These are phyloP conservation scores for Heritiera fomes DNA, from an alignment of 345 rosid genomes.

Conservation along the genomic window DNA sequence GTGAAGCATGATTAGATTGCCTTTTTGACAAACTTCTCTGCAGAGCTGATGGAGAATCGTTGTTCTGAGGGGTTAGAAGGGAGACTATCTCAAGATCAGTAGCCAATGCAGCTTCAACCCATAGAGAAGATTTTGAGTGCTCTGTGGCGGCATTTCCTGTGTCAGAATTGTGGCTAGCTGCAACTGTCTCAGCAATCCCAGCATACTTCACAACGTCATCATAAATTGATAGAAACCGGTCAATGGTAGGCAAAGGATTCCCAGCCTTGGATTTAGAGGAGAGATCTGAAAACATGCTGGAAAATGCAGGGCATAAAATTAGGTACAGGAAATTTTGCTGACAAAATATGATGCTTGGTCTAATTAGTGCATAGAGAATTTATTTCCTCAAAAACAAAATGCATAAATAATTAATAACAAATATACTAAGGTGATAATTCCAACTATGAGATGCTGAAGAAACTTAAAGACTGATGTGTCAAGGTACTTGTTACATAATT, in stretches of 20 bases:
- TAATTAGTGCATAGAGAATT: not conserved
- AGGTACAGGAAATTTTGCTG: conserved; percentile 1
- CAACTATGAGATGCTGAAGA: not conserved
- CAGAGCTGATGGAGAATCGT: conserved; percentile 34
- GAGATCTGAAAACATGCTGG: conserved; percentile 90
- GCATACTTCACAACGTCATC: conserved; percentile 50
- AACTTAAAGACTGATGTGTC: not conserved
- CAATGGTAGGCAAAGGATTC: conserved; percentile 71
- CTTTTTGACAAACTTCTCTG: conserved; percentile 43
- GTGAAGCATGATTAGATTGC: conserved; percentile 34
- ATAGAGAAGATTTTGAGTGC: conserved; percentile 62
- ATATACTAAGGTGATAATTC: not conserved
- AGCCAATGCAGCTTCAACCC: conserved; percentile 94
- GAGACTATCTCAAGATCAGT: conserved; percentile 83
- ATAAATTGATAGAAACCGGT: conserved; percentile 58
- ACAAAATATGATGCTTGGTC: not conserved
- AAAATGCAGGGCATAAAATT: conserved; percentile 15
- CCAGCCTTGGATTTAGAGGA: conserved; percentile 57
- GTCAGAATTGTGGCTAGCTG: conserved; percentile 33
- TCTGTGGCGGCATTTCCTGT: conserved; percentile 31
- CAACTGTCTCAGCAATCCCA: conserved; percentile 45
- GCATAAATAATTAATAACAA: not conserved
- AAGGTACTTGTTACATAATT: not conserved
- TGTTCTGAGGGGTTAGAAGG: conserved; percentile 45
- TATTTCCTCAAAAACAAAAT: not conserved